These are phyloP conservation scores for Leccinellum albellum DNA, from an alignment of 768 basidiomycete genomes.

Conservation along the genomic window DNA sequence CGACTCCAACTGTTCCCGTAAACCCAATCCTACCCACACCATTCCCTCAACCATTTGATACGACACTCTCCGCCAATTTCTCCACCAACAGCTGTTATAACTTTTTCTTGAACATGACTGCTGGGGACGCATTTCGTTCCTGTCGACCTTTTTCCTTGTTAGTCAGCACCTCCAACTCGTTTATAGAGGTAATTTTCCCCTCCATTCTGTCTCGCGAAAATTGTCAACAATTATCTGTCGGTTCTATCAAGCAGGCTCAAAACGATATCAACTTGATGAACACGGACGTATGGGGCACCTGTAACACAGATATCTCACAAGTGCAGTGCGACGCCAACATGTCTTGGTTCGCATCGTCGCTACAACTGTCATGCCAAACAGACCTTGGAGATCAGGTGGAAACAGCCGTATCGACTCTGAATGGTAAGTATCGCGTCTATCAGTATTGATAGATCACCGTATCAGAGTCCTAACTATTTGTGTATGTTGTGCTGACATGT, in stretches of 20 bases:
- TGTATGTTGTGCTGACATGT: neutral
- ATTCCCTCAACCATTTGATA: slow-evolving; percentile 75
- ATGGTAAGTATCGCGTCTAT: slow-evolving; percentile 38
- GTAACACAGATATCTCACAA: slow-evolving; percentile 52
- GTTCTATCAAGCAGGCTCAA: slow-evolving; percentile 57
- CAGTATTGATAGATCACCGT: neutral
- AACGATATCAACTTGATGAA: slow-evolving; percentile 60
- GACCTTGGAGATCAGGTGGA: slow-evolving; percentile 55
- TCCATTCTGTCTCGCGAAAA: neutral
- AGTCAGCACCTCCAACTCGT: slow-evolving; percentile 48
- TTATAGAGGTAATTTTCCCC: slow-evolving; percentile 46
- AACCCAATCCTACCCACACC: slow-evolving; percentile 60
- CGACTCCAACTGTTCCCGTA: slow-evolving; percentile 26
- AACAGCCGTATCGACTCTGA: slow-evolving; percentile 51
- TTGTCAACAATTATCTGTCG: slow-evolving; percentile 1
- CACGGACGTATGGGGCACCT: slow-evolving; percentile 72
- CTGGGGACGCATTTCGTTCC: slow-evolving; percentile 52
- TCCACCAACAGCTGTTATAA: slow-evolving; percentile 58
- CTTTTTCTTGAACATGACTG: slow-evolving; percentile 78
- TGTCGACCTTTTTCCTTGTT: slow-evolving; percentile 77
- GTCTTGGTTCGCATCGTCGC: slow-evolving; percentile 51
- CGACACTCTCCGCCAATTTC: slow-evolving; percentile 60
- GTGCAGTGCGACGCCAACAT: slow-evolving; percentile 65
- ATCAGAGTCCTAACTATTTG: neutral
- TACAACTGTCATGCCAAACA: slow-evolving; percentile 48